phyloP scores from a whole-genome alignment of 495 filamentous ascomycete genomes.

The Xeromyces bisporus region DNA sequence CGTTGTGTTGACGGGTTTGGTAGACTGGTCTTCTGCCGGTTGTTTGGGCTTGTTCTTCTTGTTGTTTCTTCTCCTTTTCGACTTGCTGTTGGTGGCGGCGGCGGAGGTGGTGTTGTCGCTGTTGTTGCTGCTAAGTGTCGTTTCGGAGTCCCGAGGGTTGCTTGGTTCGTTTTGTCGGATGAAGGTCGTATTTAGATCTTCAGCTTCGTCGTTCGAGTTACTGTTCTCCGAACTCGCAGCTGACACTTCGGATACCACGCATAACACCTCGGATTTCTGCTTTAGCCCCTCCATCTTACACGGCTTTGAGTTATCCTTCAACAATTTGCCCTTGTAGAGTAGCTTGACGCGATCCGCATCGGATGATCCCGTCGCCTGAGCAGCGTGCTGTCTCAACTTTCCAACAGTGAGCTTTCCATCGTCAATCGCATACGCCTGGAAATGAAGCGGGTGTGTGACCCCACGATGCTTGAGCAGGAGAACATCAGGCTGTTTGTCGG shows the following conservation, averaged over 20 bases:
- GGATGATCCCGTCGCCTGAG: constrained; percentile 40
- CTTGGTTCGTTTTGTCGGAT: too few relatives aligned
- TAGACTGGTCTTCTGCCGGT: constrained; percentile 6
- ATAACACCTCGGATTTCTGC: constrained; percentile 62
- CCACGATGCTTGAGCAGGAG: constrained; percentile 57
- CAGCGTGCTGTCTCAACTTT: constrained; percentile 48
- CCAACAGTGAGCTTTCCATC: constrained; percentile 55
- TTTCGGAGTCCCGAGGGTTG: background rate
- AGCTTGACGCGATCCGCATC: constrained; percentile 50
- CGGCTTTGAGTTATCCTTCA: constrained; percentile 47
- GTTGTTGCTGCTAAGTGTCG: background rate
- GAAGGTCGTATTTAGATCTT: too few relatives aligned
- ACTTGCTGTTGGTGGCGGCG: constrained; percentile 18
- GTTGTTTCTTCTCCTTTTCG: constrained; percentile 23
- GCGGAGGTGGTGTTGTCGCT: too few relatives aligned
- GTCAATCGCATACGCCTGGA: constrained; percentile 66
- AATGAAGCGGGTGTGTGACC: constrained; percentile 57
- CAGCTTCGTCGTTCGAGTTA: constrained; percentile 1
- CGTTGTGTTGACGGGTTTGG: constrained; percentile 7
- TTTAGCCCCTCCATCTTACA: constrained; percentile 62
- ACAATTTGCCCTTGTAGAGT: constrained; percentile 64
- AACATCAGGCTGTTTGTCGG: constrained; percentile 51
- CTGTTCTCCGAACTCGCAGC: constrained; percentile 21
- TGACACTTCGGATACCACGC: constrained; percentile 37
- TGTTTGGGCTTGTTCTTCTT: constrained; percentile 25